These are phyloP conservation scores for Ogataea neopini DNA, from an alignment of 805 yeast species.

Conservation along the genomic window DNA sequence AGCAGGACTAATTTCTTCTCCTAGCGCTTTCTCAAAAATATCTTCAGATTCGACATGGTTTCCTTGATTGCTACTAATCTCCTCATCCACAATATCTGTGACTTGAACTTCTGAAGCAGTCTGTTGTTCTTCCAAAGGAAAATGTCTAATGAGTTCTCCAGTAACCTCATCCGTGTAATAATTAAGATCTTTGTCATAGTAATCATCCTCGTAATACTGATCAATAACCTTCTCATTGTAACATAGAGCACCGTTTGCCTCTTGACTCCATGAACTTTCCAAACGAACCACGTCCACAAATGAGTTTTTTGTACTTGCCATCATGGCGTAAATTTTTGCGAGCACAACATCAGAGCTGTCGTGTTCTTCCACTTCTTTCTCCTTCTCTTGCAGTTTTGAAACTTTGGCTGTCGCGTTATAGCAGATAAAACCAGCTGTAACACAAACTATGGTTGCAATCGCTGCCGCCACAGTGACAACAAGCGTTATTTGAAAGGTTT, in stretches of 20 bases:
- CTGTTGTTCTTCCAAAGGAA: constrained; percentile 3
- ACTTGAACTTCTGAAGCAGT: neutral
- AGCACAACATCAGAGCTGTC: neutral
- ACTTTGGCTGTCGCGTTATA: neutral
- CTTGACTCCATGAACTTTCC: neutral
- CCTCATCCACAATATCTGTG: constrained; percentile 5
- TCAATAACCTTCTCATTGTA: constrained; percentile 22
- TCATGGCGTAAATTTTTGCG: constrained; percentile 1
- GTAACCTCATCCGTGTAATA: constrained; percentile 25
- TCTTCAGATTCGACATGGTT: constrained; percentile 11
- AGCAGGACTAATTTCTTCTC: constrained; percentile 10
- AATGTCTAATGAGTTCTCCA: constrained; percentile 18
- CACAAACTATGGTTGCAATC: neutral
- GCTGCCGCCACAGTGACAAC: constrained; percentile 2
- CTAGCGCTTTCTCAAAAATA: constrained; percentile 13
- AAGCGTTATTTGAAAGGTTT: constrained; percentile 7
- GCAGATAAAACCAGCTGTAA: constrained; percentile 5
- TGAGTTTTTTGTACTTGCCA: constrained; percentile 2
- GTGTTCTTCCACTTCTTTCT: neutral
- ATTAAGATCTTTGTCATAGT: constrained; percentile 8
- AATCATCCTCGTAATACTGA: constrained; percentile 19
- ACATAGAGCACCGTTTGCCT: neutral
- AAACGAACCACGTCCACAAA: constrained; percentile 1
- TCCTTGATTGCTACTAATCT: neutral
- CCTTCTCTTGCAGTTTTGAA: neutral